Evolutionary conservation across 1,139 yeast genomes (phyloP), one percentile per base, ranked within the genome.

Genomic region (Pichia sp.): DNA sequence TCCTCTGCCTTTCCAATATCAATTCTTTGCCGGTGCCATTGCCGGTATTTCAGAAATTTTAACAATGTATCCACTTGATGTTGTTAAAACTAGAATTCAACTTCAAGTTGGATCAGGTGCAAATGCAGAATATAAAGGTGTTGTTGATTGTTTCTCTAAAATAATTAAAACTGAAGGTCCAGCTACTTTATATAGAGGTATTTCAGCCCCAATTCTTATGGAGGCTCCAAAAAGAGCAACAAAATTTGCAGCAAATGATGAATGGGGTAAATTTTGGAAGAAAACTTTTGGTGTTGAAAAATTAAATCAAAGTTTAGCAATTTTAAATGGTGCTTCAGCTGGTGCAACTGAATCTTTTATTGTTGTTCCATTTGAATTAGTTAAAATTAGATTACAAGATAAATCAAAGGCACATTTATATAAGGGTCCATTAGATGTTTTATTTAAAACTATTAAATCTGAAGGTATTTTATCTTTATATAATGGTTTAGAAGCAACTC

Each of bases 171-270:
- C 78, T 54, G 99, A 94, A 67, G 99, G 98, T 36, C 73, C 79
- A 41, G 69, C 82, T 23, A 76, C 95, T 53, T 74, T 92, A 50
- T 94, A 92, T 68, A 82, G 90, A 64, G 98, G 98, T 54, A 92
- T 92, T 57, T 70, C 84, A 29, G 97, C 98, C 20, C 99, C 99
- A 39, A 87, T 92, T 57, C 74, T 92, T 60, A 92, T 92, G 98
- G 99, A 92, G 65, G 98, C 98, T n/a, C 98, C 98, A 52, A 92
- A 92, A 74, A 74, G 90, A 71, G 98, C 98, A 38, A 90, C 96
- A 54, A 92, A 92, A 68, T 92, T 92, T 62, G 97, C 97, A 45
- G 97, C 97, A 52, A 92, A 94, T 63, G 98, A 94, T 64, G 92
- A 89, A 66, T 92, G 96, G 86, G 95, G 96, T 46, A 82, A 85